Percentiles rank a stretch among this genome's conserved stretches.
Conservation (phyloP, 371 early-diverging fungal species). For the Circinella minor region DNA sequence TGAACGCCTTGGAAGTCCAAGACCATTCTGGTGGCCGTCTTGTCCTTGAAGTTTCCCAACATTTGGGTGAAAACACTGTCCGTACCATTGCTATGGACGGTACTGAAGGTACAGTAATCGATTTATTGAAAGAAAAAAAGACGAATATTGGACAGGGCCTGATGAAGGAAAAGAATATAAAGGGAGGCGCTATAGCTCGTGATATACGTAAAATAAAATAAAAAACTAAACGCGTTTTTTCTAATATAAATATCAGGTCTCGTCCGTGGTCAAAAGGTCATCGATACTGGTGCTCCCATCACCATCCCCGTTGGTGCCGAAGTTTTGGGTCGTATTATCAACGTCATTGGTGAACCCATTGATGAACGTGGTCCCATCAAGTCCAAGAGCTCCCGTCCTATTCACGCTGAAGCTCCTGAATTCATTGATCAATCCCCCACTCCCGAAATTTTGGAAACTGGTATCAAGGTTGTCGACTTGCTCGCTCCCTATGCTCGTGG, state of each 20-base stretch:
- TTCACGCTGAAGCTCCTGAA: constrained; percentile 89
- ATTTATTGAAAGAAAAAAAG: too few relatives aligned
- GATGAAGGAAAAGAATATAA: constrained; percentile 16
- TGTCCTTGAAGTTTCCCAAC: constrained; percentile 96
- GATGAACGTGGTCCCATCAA: constrained; percentile 97
- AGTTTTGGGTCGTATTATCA: constrained; percentile 97
- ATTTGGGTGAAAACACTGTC: constrained; percentile 98
- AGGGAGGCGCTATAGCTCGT: too few relatives aligned
- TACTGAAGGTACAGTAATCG: constrained; percentile 70
- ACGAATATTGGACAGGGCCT: too few relatives aligned
- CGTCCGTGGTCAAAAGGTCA: constrained; percentile 94
- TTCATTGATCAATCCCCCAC: constrained; percentile 95
- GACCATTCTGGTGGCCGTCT: constrained; percentile 81
- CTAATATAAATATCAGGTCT: constrained; percentile 71
- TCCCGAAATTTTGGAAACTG: constrained; percentile 96
- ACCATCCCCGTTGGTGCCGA: constrained; percentile 94
- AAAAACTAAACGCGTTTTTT: neutral
- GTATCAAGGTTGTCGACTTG: constrained; percentile 99
- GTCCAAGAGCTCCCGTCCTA: constrained; percentile 80
- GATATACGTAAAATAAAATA: neutral
- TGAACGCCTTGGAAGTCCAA: constrained; percentile 96
- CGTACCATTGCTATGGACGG: constrained; percentile 99
- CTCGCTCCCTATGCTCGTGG: constrained; percentile 98
- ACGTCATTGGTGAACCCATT: constrained; percentile 98
- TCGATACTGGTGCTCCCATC: constrained; percentile 96